A percentile compares a stretch with the other conserved stretches of the same genome.
Evolutionary conservation across 768 basidiomycete genomes (phyloP).

Genomic region (Strobilomyces confusus): DNA sequence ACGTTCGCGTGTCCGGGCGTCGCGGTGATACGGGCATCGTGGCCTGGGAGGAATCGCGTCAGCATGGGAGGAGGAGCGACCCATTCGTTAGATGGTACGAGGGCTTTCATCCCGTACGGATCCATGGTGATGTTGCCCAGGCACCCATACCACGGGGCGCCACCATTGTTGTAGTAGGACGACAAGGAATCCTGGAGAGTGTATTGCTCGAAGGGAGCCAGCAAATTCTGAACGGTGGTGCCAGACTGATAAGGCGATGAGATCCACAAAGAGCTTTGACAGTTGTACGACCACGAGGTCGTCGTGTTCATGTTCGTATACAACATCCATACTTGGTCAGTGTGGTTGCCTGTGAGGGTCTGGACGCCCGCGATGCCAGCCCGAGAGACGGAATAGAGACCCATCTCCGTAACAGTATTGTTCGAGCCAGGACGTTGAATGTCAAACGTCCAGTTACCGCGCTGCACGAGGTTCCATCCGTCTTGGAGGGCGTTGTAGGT

Average conservation of each 20-base stretch:
- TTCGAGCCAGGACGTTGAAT: slow-evolving; percentile 87
- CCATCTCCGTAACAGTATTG: slow-evolving; percentile 75
- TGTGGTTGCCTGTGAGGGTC: slow-evolving; percentile 53
- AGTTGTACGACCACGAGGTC: slow-evolving; percentile 58
- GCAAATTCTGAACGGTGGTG: slow-evolving; percentile 64
- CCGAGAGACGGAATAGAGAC: slow-evolving; percentile 80
- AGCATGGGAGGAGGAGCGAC: slow-evolving; percentile 64
- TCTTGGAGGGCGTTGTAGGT: slow-evolving; percentile 77
- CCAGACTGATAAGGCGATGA: slow-evolving; percentile 69
- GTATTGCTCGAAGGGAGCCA: slow-evolving; percentile 82
- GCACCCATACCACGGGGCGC: slow-evolving; percentile 73
- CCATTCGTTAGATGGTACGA: slow-evolving; percentile 72
- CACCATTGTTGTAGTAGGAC: slow-evolving; percentile 55
- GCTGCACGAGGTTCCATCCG: slow-evolving; percentile 79
- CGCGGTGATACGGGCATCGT: slow-evolving; percentile 69
- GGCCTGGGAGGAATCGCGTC: slow-evolving; percentile 80
- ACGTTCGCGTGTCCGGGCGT: slow-evolving; percentile 41
- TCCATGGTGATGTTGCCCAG: slow-evolving; percentile 60
- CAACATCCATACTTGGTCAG: slow-evolving; percentile 76
- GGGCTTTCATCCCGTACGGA: slow-evolving; percentile 75
- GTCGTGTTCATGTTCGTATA: slow-evolving; percentile 85
- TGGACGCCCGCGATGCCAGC: slow-evolving; percentile 58
- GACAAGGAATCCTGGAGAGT: slow-evolving; percentile 61
- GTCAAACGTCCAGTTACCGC: slow-evolving; percentile 79
- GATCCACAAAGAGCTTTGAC: slow-evolving; percentile 61